Evolutionary conservation across 164 flowering plant species (phyloP).

Genomic region (Echeveria elegans): DNA sequence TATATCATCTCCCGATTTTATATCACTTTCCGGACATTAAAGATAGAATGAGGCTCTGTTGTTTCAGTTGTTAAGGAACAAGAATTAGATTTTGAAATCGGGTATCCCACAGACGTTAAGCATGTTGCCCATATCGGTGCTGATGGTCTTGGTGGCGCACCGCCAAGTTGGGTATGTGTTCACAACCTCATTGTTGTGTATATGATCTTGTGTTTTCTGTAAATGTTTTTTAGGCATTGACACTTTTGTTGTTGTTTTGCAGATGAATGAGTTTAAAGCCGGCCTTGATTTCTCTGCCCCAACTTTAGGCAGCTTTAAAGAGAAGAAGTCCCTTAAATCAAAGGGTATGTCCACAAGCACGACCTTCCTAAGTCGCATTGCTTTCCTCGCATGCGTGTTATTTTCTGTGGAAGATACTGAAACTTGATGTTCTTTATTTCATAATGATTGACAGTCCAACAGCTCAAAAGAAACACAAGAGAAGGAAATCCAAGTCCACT

Average conservation of each 20-base stretch:
- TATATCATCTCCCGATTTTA: too few species aligned
- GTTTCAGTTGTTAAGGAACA: conserved; percentile 55
- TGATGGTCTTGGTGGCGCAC: conserved; percentile 46
- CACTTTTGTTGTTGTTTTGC: conserved; percentile 11
- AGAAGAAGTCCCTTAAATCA: conserved; percentile 4
- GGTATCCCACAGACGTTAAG: conserved; percentile 80
- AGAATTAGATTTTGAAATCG: conserved; percentile 57
- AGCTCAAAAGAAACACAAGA: conserved; percentile 1
- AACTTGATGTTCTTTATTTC: background rate
- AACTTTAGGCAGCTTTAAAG: conserved; percentile 18
- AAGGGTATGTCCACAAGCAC: background rate
- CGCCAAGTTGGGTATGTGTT: conserved; percentile 53
- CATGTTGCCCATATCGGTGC: conserved; percentile 80
- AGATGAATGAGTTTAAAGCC: conserved; percentile 55
- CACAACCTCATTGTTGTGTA: background rate
- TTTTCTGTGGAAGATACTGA: background rate
- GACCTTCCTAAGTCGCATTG: background rate
- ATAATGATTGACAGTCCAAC: background rate
- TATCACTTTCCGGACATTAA: background rate
- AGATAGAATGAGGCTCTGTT: conserved; percentile 3
- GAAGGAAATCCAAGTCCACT: conserved; percentile 1
- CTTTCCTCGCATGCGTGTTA: background rate
- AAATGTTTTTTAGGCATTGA: background rate
- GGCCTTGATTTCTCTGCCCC: conserved; percentile 35
- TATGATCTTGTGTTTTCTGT: background rate